Base-by-base conservation (phyloP, 768 basidiomycete species). In the Pulveroboletus ravenelii region DNA sequence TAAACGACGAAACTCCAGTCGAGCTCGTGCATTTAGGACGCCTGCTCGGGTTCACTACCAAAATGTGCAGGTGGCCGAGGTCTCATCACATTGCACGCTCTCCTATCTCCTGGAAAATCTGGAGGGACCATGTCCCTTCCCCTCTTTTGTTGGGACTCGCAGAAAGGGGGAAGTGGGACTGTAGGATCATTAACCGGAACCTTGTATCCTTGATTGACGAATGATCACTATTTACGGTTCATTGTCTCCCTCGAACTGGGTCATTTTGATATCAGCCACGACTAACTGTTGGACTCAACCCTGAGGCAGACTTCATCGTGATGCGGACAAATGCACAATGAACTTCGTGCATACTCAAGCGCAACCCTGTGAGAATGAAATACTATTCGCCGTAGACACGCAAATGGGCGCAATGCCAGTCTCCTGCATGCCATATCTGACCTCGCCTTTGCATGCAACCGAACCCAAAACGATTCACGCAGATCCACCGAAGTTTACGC, bases 1-100 rank as follows among this genome's bases (percentile, higher is more conserved):
- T 74, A 72, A 72, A 59, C 52, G 53, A 58, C 59, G 20, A 23
- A 23, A 27, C 53, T 56, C 41, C 55, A 52, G 63, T 57, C 44
- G 64, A 66, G 68, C 57, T 47, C 59, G 68, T 66, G 64, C 53
- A 57, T 50, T 53, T 45, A 34, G 48, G 48, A 49, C 48, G 34
- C 53, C 60, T 54, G 59, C 30, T 53, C 34, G 46, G 39, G 23
- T 52, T 35, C n/a, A 55, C 55, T 43, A 20, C 39, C 39, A 57
- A 49, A 54, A 35, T 35, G 39, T 45, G 55, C 53, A 53, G 54
- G 54, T 50, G 44, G 48, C 50, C 54, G 10, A 3, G 40, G 52
- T 56, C 52, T 51, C 51, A 57, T 51, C 47, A 55, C 41, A 50
- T 57, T 57, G 60, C 62, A 60, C 45, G 59, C 64, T 62, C 61